Base-by-base conservation (phyloP, 1,284 basidiomycete species). In the Somion occarium region DNA sequence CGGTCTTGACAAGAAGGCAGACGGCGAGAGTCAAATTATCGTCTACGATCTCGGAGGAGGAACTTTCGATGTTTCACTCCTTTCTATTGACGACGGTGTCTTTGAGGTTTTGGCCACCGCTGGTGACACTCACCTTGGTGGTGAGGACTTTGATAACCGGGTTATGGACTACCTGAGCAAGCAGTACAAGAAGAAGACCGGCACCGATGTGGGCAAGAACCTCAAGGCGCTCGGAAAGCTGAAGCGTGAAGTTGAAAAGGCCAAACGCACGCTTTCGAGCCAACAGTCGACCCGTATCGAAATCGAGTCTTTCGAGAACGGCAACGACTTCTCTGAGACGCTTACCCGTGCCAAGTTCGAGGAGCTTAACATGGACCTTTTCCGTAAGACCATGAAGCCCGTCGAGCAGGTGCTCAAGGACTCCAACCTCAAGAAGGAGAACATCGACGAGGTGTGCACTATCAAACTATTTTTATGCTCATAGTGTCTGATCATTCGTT, bases 351-450 rank as follows among this genome's bases (percentile, higher is more conserved):
- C 96, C 76, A 98, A 98, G 76, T 98, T 99, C 68, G 96, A 98
- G 73, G 95, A 98, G 73, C 79, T 98, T 63, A 98, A 98, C 85
- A 90, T 97, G 77, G 95, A 99, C 65, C 85, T 98, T 48, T 98
- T 99, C 91, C 83, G 93, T 65, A 95, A 95, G 83, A 98, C 96
- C 42, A 93, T 98, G 91, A 96, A 95, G 81, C 96, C 96, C 60
- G 96, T 98, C 59, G 94, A 98, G 74, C 94, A 98, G 73, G 96
- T 98, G 30, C 80, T 98, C 65, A 98, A 98, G 85, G 96, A 99
- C 67, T 89, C 96, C 58, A 88, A 88, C 63, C 87, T 98, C 68
- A 96, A 95, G 84, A 98, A 98, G 84, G 93, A 98, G 61, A 91
- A 95, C 62, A 74, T 99, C 54, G 85, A 97, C 64, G 96, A 98